A percentile compares a stretch with the other conserved stretches of the same genome.
These are phyloP conservation scores for Russula lepida DNA, from an alignment of 768 basidiomycete genomes.

Conservation along the genomic window DNA sequence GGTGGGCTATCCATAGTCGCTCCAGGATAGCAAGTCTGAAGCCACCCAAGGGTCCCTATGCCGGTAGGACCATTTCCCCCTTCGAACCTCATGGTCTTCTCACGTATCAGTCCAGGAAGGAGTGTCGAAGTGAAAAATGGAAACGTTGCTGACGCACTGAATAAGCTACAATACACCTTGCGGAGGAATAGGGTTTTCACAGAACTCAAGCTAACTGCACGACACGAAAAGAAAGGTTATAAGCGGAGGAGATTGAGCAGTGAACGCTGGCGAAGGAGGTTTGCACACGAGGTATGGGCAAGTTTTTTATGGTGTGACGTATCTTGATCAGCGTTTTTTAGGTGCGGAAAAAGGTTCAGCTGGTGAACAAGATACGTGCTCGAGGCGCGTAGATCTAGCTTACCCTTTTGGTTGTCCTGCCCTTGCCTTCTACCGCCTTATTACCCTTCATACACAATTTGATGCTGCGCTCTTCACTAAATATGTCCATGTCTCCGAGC, in stretches of 20 bases:
- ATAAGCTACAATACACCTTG: slow-evolving; percentile 43
- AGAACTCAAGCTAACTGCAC: slow-evolving; percentile 41
- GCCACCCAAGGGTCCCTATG: slow-evolving; percentile 12
- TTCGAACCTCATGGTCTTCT: not conserved
- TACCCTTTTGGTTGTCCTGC: slow-evolving; percentile 3
- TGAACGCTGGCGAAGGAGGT: slow-evolving; percentile 70
- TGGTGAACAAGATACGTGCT: slow-evolving; percentile 70
- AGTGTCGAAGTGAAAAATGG: slow-evolving; percentile 40
- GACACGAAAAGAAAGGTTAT: slow-evolving; percentile 79
- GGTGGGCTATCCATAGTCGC: slow-evolving; percentile 11
- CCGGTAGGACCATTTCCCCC: not conserved
- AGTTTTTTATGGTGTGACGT: slow-evolving; percentile 11
- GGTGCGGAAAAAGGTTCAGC: slow-evolving; percentile 77
- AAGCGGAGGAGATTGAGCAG: slow-evolving; percentile 69
- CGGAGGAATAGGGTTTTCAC: slow-evolving; percentile 45
- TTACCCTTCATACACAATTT: slow-evolving; percentile 1
- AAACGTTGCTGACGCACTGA: slow-evolving; percentile 41
- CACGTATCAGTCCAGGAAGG: slow-evolving; percentile 41
- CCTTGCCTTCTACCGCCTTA: slow-evolving; percentile 3
- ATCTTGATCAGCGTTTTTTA: slow-evolving; percentile 29
- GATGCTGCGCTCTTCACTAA: slow-evolving; percentile 11
- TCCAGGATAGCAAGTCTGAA: not conserved
- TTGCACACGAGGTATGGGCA: slow-evolving; percentile 63
- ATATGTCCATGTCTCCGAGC: not conserved
- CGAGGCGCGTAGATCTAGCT: slow-evolving; percentile 49